phyloP scores from a whole-genome alignment of 305 asterid genomes.

The Fraxinus sp. region DNA sequence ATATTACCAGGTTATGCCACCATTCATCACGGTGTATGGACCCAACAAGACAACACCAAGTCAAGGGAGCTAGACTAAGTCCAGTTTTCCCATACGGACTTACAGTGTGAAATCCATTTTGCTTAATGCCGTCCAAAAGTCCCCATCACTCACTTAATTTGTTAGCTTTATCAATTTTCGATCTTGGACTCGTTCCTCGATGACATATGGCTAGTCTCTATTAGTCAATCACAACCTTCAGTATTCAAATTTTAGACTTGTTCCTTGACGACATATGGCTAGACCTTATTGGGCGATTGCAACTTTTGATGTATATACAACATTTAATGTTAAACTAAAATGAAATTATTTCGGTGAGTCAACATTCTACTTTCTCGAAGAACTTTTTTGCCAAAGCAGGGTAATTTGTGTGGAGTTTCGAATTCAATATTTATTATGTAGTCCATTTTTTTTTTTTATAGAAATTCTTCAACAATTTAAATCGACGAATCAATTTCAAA shows the following conservation, averaged over 20 bases:
- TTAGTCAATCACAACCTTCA: neutral
- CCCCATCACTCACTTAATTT: neutral
- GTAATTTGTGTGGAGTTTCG: no score
- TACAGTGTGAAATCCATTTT: neutral
- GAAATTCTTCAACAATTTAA: no score
- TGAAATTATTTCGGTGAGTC: no score
- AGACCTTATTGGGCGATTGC: neutral
- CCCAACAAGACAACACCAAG: neutral
- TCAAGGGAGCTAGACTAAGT: neutral
- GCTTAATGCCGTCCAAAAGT: neutral
- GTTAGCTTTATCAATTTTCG: neutral
- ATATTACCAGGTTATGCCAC: neutral
- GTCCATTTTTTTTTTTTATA: no score
- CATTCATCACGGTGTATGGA: neutral
- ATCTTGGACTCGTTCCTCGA: neutral
- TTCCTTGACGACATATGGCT: neutral
- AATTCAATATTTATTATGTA: no score
- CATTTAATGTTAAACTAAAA: neutral
- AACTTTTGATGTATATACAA: neutral
- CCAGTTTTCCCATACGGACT: neutral
- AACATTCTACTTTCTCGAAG: no score
- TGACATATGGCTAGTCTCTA: neutral
- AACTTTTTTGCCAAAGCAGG: no score
- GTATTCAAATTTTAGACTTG: neutral
- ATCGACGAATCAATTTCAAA: no score